phyloP scores from a whole-genome alignment of 345 rosid genomes.

The Eucalyptus dawsonii region DNA sequence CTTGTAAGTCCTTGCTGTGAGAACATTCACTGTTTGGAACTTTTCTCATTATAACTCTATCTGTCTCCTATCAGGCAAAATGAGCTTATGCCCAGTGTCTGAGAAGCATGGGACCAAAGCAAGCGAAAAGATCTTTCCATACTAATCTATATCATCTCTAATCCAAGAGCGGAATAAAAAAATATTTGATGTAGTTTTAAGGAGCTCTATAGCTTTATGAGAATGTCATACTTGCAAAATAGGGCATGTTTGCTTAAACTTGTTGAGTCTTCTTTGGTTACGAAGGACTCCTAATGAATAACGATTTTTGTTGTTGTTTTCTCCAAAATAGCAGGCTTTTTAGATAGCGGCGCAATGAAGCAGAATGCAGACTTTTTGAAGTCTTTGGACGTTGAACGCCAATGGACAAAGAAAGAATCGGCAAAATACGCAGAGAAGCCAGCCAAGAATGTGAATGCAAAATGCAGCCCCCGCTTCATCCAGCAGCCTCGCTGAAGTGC shows the following conservation, averaged over 20 bases:
- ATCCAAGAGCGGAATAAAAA: not conserved
- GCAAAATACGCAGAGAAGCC: slow-evolving; percentile 38
- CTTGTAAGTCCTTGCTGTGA: not conserved
- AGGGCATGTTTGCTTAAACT: not conserved
- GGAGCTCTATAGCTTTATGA: not conserved
- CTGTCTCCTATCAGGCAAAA: not conserved
- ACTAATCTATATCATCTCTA: not conserved
- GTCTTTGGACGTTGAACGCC: not conserved
- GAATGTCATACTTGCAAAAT: not conserved
- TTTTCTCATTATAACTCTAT: not conserved
- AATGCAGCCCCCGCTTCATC: slow-evolving; percentile 33
- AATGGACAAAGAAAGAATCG: not conserved
- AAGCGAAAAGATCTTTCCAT: not conserved
- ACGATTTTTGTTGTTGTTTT: not conserved
- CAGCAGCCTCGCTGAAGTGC: slow-evolving; percentile 44
- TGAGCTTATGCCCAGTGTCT: not conserved
- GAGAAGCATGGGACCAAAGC: not conserved
- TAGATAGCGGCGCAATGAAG: slow-evolving; percentile 7
- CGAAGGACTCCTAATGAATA: not conserved
- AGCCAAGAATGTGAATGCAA: slow-evolving; percentile 19
- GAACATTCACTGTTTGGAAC: not conserved
- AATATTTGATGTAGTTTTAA: not conserved
- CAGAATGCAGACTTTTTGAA: not conserved
- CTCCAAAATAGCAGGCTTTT: slow-evolving; percentile 7
- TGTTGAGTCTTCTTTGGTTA: not conserved